Base-by-base conservation (phyloP, 768 basidiomycete species). In the Pisolithus microcarpus region DNA sequence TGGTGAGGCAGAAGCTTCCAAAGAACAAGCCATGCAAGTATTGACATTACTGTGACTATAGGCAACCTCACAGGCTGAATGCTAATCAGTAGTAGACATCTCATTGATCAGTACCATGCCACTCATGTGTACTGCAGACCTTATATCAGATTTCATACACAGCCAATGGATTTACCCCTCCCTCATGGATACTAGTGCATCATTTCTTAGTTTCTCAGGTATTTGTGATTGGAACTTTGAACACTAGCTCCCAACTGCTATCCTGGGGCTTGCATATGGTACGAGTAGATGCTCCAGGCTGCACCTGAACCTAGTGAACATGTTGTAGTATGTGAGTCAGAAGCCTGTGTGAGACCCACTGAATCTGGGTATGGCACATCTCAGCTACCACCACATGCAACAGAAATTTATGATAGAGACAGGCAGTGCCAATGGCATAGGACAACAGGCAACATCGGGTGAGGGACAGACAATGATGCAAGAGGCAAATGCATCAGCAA, bases 21-120 rank as follows among this genome's bases (percentile, higher is more conserved):
- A 77, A 48, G 86, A 83, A 80, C 93, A 96, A 70, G 82, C 89
- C 0, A 72, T 79, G 4, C 92, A 96, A 60, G 93, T 96, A 1
- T 91, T 90, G 0, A 74, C 79, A 4, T 75, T 94, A 56, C 21
- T 23, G 21, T 23, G 21, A 91, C 87, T 58, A 51, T 94, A 23
- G 84, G 82, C 68, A 96, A 91, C 63, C 95, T 84, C 50, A 58
- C 74, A 1, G 92, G 91, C 1, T 80, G 92, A 37, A 77, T 94
- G 39, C 52, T 81, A 28, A 84, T 92, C 13, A 90, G 88, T 89
- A 42, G 49, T 10, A 10, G 8, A 13, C 38, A 1, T 8, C 8
- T 6, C 4, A 26, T 13, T 23, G 16, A 5, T 7, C 18, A 18
- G 18, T n/a, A 23, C n/a, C 18, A 13, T 13, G 24, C 18, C 48